A percentile compares a stretch with the other conserved stretches of the same genome.
These are phyloP conservation scores for Globisporangium orthogonon DNA, from an alignment of 352 stramenopile species.

Conservation along the genomic window DNA sequence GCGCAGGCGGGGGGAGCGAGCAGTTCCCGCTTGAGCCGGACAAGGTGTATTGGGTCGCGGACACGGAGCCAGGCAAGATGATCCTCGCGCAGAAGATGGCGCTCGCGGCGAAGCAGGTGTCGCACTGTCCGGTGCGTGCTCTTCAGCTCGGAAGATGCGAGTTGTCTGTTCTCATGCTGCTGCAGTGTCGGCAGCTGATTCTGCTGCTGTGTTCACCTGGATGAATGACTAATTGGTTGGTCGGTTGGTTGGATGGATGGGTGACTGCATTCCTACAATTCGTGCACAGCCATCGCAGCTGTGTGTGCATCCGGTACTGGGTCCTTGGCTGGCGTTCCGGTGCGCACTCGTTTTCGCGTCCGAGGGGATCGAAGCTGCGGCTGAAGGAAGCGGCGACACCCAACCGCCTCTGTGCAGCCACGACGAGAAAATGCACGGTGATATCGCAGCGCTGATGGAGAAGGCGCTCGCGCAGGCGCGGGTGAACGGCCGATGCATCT, in stretches of 20 bases:
- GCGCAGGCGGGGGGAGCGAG: constrained; percentile 1
- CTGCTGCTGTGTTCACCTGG: not conserved
- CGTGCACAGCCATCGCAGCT: constrained; percentile 41
- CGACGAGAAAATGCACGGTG: constrained; percentile 25
- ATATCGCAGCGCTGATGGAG: constrained; percentile 36
- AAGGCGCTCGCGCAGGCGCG: constrained; percentile 38
- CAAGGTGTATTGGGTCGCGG: constrained; percentile 54
- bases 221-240: no score
- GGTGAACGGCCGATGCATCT: constrained; percentile 18
- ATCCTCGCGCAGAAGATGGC: constrained; percentile 71
- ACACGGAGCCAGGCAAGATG: constrained; percentile 64
- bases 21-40: constrained; percentile 9
- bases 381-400: not conserved
- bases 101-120: constrained; percentile 34
- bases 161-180: not conserved
- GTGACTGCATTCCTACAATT: no score
- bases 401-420: constrained; percentile 34
- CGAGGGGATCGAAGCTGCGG: constrained; percentile 17
- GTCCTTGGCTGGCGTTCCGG: constrained; percentile 63
- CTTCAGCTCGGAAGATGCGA: no score
- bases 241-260: not conserved
- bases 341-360: constrained; percentile 48
- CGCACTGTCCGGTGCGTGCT: constrained; percentile 33
- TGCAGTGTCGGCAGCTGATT: not conserved
- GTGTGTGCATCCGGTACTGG: constrained; percentile 53